Percentiles rank a stretch among this genome's conserved stretches.
These are phyloP conservation scores for Entomortierella beljakovae DNA, from an alignment of 192 early-diverging fungal genomes.

Conservation along the genomic window DNA sequence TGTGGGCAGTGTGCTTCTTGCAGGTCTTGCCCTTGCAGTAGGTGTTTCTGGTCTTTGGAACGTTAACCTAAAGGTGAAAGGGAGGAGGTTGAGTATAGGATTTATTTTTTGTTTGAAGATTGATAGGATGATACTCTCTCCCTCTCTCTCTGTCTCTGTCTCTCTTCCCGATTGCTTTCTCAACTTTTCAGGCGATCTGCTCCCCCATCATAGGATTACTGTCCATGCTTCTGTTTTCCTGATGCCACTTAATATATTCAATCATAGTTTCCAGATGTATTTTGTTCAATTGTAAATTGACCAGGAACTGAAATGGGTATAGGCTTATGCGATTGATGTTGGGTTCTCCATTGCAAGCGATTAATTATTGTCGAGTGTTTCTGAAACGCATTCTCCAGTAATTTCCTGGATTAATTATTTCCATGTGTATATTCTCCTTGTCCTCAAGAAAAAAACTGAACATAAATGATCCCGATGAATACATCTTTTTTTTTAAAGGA, in stretches of 20 bases:
- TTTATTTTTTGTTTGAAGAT: not conserved
- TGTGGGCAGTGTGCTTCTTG: slow-evolving; percentile 99
- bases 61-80: slow-evolving; percentile 83
- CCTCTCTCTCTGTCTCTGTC: too few species aligned
- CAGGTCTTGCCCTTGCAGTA: slow-evolving; percentile 98
- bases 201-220: not conserved
- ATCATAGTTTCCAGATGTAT: slow-evolving; percentile 14
- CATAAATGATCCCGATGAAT: too few species aligned
- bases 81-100: not conserved
- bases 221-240: not conserved
- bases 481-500: too few species aligned
- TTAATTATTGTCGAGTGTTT: too few species aligned
- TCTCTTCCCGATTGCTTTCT: too few species aligned
- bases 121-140: too few species aligned
- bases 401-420: too few species aligned
- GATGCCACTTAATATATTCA: not conserved
- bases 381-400: too few species aligned
- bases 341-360: slow-evolving; percentile 14
- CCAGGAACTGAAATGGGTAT: too few species aligned
- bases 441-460: too few species aligned
- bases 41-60: slow-evolving; percentile 99
- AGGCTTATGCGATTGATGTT: slow-evolving; percentile 3
- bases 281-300: not conserved
- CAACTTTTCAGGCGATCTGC: too few species aligned
- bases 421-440: too few species aligned